Conservation (phyloP, 129 eudicot species). For the Escallonia herrerae region DNA sequence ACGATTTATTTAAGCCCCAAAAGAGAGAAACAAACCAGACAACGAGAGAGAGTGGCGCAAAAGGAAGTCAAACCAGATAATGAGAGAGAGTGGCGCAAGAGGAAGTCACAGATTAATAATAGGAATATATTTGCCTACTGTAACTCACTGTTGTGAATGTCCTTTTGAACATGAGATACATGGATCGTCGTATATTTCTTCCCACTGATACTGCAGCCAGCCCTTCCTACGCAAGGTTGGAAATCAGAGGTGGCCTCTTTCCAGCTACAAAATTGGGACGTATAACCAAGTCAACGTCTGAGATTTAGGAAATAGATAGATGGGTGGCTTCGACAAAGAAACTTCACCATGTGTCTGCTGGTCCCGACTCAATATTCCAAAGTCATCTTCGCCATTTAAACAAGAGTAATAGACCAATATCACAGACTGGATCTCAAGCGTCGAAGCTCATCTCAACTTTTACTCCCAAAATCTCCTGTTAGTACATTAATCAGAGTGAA, state of each 20-base stretch:
- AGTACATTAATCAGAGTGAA: conserved; percentile 54
- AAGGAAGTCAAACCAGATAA: too few relatives aligned
- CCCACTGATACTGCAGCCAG: too few relatives aligned
- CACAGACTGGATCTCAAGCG: not conserved
- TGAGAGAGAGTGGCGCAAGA: too few relatives aligned
- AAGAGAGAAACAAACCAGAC: too few relatives aligned
- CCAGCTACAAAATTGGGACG: conserved; percentile 2
- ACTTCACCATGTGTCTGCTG: not conserved
- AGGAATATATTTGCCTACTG: too few relatives aligned
- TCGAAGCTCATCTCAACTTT: not conserved
- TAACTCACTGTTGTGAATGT: too few relatives aligned
- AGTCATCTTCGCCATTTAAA: not conserved
- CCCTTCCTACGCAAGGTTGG: not conserved
- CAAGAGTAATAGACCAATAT: not conserved
- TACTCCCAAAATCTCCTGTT: not conserved
- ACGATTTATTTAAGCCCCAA: too few relatives aligned
- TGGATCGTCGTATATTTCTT: too few relatives aligned
- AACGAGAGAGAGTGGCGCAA: too few relatives aligned
- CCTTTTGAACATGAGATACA: too few relatives aligned
- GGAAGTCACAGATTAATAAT: too few relatives aligned
- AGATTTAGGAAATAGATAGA: not conserved
- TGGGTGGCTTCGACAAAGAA: not conserved
- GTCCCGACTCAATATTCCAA: not conserved
- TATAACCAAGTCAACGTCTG: not conserved
- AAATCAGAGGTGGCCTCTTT: conserved; percentile 1